Base-by-base conservation (phyloP, 2,329 filamentous ascomycete species). In the Cyanodermella asteris region DNA sequence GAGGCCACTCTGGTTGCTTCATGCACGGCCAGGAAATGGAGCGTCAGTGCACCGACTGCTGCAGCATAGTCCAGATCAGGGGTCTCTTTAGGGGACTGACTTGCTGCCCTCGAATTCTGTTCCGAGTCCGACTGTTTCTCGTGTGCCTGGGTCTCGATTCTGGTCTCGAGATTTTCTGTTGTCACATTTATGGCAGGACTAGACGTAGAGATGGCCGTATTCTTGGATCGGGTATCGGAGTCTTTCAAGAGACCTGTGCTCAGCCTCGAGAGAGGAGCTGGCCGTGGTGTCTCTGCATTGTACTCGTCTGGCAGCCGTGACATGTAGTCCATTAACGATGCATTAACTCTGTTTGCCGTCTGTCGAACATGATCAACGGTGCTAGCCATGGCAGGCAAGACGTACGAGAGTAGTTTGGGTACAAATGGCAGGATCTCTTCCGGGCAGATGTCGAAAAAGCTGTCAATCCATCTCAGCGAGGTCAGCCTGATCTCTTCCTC, bases 401-500 rank as follows among this genome's bases (percentile, higher is more conserved):
- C 74, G 40, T 93, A 78, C 2, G 81, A 80, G 21, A 97, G 55
- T 16, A 97, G 72, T 37, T 80, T 77, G 13, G 90, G 90, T 1
- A 91, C 87, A 45, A 94, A 94, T 4, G 77, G 76, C 20, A 97
- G 60, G 4, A 97, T 90, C 41, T 97, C 87, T 43, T 93, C 87
- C 0, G 87, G 84, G 38, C 82, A 93, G 22, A 97, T 94, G 34
- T 94, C 82, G 37, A 97, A 74, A 44, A 97, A 93, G 31, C 75
- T 76, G 36, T 93, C 81, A 34, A 97, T 81, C 87, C 87, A 97
- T 33, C 80, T 68, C 15, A 97, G 57, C 3, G 82, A 81, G 26
- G 91, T 90, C 19, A 93, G 60, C 22, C 93, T 64, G 34, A 90
- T 82, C 40, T 91, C 78, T 44, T 94, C 81, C 44, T 93, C 82